Base-by-base conservation (phyloP, 208 protist genomes). In the Crithidia mellificae region DNA sequence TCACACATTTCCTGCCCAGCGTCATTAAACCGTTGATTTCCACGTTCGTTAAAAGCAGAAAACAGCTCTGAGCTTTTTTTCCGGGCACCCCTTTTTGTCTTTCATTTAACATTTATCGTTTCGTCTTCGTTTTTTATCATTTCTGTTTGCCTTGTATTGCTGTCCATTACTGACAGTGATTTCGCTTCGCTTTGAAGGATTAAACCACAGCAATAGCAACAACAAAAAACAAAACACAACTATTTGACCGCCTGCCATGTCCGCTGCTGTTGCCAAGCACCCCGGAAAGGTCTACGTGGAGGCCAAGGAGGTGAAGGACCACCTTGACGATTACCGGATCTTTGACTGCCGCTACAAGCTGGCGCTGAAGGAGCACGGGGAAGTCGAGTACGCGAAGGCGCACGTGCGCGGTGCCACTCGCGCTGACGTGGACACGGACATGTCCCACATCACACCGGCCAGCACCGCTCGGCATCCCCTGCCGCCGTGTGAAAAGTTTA, bases 261-360 rank as follows among this genome's bases (percentile, higher is more conserved):
- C 65, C 34, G 29, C 59, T 47, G 30, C 72, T 47, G 30, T 65
- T 22, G 32, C 50, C 3, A 72, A 68, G 29, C 65, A 78, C 72
- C 58, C 63, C 0, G 65, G 58, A 0, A 87, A 77, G 50, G 89
- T 94, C 17, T 94, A 92, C 64, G 52, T 94, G 15, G 36, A 59
- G 43, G 61, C 81, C 12, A 72, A 71, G 1, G 74, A 84, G 7
- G 75, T 94, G 30, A 69, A 74, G 36, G 75, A 77, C 43, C 32
- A 55, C 57, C 53, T 90, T 2, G 57, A 20, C 25, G 68, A 75
- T 7, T 86, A 80, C 63, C 73, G 74, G 22, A 72, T 94, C 47
- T 87, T 96, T 24, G 90, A 96, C 51, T 85, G 73, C n/a, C 85
- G 88, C 53, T 93, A 84, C 80, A 86, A 74, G 63, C 65, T 92